Evolutionary conservation across 2,329 filamentous ascomycete species (phyloP), one percentile per base, ranked within the genome.

Genomic region (Colletotrichum abscissum): DNA sequence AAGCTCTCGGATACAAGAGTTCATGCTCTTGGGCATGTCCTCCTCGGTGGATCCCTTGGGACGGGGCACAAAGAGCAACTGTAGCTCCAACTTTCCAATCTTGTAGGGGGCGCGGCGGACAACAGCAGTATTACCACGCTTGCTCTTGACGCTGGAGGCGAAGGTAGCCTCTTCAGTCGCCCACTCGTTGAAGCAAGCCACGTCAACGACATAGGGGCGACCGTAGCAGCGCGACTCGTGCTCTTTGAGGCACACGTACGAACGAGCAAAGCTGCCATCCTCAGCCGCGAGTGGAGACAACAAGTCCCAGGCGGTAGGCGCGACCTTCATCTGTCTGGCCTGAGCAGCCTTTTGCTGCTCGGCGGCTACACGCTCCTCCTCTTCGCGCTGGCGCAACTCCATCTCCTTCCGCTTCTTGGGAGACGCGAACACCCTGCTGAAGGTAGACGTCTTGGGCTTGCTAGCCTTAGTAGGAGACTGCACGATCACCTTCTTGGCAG

Each of bases 11-110:
- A 98, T 93, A 82, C 95, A 98, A 56, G 94, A 94, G 83, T 97
- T 97, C 95, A 99, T 98, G 86, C 95, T 98, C 91, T 98, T 98
- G 67, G 97, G 97, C 95, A 99, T 98, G 77, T 98, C 96, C 19
- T 98, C 95, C 76, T 98, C 97, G 63, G 91, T 92, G 35, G 92
- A 89, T 57, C 93, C 93, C 86, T 94, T 96, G 5, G 97, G 96
- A 78, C 95, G 95, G 0, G 97, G 97, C 1, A 99, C 95, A 79
- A 98, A 99, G 16, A 99, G 88, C 9, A 99, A 89, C 85, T 99
- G 97, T 52, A 99, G 87, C 81, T 98, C 94, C 67, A 99, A 88
- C 85, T 98, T 98, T 76, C 95, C 97, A 79, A 99, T 92, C 84
- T 96, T 95, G 86, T 99, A 99, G n/a, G 97, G 97, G 14, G 97